Evolutionary conservation across 2,329 filamentous ascomycete genomes (phyloP), one percentile per base, ranked within the genome.

Genomic region (Penicillium sp.): DNA sequence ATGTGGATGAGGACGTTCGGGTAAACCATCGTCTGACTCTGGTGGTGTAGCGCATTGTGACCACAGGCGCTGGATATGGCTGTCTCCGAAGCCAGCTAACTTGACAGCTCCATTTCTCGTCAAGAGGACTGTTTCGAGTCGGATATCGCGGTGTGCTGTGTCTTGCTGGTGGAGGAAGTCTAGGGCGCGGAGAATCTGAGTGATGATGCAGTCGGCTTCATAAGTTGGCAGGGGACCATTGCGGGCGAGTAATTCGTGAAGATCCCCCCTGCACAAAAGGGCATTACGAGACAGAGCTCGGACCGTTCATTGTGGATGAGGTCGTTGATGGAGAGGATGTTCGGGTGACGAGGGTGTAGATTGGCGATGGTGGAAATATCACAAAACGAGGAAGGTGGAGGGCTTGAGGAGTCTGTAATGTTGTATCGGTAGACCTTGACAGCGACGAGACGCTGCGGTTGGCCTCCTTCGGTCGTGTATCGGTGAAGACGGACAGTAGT

Each of bases 61-160:
- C 60, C 60, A 63, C 60, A 92, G 86, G 1, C 88, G 88, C 51
- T 86, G 90, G 0, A 90, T 95, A 24, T 33, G 92, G 89, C 51
- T 65, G 23, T 62, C 39, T 93, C 92, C 93, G 68, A 97, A 96
- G 61, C 96, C 93, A 9, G 92, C 91, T 54, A 97, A 92, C 60
- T 95, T 94, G 24, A 95, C 88, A 57, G 91, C 89, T 49, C 89
- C 88, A 2, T 84, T 79, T 1, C 85, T 82, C 57, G 95, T 83
- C 53, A 96, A 88, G 0, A 97, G 79, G 42, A 96, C 94, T 59
- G 96, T 96, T 65, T 96, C 92, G 0, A 93, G 91, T 68, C 96
- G 96, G 62, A 97, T 83, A 65, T 96, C 92, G 44, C 93, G 88
- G 70, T 97, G 93, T 0, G 96, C 92, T 64, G 96, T 91, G 42